phyloP scores from a whole-genome alignment of 345 rosid genomes.

The Eucalyptus fibrosa region DNA sequence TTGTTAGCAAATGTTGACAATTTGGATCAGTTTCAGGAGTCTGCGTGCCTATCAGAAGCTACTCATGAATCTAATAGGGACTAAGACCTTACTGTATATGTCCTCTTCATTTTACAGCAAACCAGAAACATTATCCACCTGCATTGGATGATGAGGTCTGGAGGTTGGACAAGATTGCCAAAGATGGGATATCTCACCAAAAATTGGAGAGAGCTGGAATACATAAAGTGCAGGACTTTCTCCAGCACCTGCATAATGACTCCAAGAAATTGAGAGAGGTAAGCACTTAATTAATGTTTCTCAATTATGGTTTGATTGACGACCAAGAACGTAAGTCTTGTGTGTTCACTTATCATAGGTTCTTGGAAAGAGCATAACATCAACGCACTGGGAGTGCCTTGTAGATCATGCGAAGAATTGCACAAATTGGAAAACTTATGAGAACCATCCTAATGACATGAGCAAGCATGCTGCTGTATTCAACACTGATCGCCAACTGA shows the following conservation, averaged over 20 bases:
- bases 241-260: conserved; percentile 50
- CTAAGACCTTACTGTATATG: background rate
- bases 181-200: background rate
- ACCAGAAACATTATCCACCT: background rate
- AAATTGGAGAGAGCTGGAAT: conserved; percentile 57
- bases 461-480: background rate
- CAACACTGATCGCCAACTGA: background rate
- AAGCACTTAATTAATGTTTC: background rate
- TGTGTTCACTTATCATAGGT: background rate
- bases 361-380: background rate
- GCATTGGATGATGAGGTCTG: background rate
- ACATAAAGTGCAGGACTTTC: conserved; percentile 56
- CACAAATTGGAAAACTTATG: background rate
- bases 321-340: background rate
- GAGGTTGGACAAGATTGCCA: conserved; percentile 48
- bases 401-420: background rate
- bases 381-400: background rate
- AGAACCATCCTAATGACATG: background rate
- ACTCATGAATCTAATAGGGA: background rate
- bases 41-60: background rate
- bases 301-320: background rate
- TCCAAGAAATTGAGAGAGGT: conserved; percentile 14
- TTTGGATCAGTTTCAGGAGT: background rate
- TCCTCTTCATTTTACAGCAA: background rate
- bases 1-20: background rate